Evolutionary conservation across 768 basidiomycete species (phyloP), one percentile per base, ranked within the genome.

Genomic region (Calocera viscosa): DNA sequence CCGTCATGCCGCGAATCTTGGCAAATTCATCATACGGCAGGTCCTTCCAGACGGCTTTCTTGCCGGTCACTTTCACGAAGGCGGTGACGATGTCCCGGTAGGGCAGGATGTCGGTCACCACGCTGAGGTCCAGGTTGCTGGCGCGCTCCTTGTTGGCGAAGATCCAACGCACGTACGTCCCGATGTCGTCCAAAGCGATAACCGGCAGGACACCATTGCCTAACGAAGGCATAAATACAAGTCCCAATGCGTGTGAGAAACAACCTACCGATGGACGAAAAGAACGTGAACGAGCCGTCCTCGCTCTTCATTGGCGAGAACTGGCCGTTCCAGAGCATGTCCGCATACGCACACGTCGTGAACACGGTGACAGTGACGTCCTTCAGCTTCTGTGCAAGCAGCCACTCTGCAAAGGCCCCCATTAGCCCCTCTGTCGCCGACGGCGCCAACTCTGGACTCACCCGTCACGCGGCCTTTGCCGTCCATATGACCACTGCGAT

Each of bases 231-330:
- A 16, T 26, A 60, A 26, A 8, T 8, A 19, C 35, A 38, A 5
- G 14, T 38, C 35, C 14, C 35, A 38, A 38, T 14, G 14, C 5
- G 35, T n/a, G n/a, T n/a, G 39, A 40, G 43, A 19, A 47, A 47
- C 43, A 24, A 47, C 26, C 14, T 32, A 60, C 69, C 72, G 33
- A 79, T 72, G 0, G 78, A 76, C 17, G 76, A 71, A 10, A 76
- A 78, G 68, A 80, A 80, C 17, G 80, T 76, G 41, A 76, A 72
- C 16, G 79, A 78, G 8, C 79, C 79, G 63, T 80, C 78, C n/a
- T 72, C 72, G 49, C 72, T 69, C 65, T 76, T 77, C 47, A 78
- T 71, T 0, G 78, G 78, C 1, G 72, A 74, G 68, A 77, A 76
- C 26, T 78, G 68, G 35, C 70, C 79, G 34, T 72, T 73, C 40